These are phyloP conservation scores for Kluyveromyces siamensis DNA, from an alignment of 805 yeast genomes.

Conservation along the genomic window DNA sequence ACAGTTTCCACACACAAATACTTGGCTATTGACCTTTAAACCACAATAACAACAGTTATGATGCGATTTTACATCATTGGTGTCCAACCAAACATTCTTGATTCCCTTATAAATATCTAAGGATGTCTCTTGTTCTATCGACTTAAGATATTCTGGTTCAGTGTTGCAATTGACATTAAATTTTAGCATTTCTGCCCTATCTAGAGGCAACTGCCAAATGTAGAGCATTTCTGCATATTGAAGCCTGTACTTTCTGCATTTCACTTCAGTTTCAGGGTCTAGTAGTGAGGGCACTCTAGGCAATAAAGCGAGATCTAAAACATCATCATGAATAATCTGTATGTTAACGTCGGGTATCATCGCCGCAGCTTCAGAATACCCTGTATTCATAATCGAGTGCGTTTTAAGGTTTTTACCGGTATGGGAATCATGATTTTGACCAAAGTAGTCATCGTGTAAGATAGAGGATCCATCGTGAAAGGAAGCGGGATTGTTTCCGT, in stretches of 20 bases:
- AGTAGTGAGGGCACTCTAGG: slow-evolving; percentile 14
- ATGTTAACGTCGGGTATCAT: slow-evolving; percentile 17
- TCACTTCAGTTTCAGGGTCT: slow-evolving; percentile 16
- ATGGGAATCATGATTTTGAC: slow-evolving; percentile 5
- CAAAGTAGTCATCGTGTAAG: slow-evolving; percentile 21
- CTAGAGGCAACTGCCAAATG: slow-evolving; percentile 78
- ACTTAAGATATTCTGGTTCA: slow-evolving; percentile 31
- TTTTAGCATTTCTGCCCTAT: slow-evolving; percentile 69
- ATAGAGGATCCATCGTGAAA: slow-evolving; percentile 11
- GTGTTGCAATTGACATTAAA: slow-evolving; percentile 9
- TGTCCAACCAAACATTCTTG: slow-evolving; percentile 21
- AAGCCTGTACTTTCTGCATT: slow-evolving; percentile 39
- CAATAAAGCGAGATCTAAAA: slow-evolving; percentile 13
- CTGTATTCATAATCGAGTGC: background rate
- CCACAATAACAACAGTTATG: slow-evolving; percentile 61
- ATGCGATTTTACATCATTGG: slow-evolving; percentile 2
- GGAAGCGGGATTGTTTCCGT: background rate
- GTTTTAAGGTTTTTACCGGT: background rate
- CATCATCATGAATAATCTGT: slow-evolving; percentile 22
- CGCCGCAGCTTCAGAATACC: background rate
- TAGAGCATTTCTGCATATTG: slow-evolving; percentile 73
- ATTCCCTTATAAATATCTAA: slow-evolving; percentile 31
- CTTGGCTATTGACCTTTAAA: slow-evolving; percentile 46
- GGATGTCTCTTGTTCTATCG: slow-evolving; percentile 13
- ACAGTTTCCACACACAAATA: slow-evolving; percentile 64